Evolutionary conservation across 139 green algal species (phyloP).

Genomic region (Parachlorella kessleri): DNA sequence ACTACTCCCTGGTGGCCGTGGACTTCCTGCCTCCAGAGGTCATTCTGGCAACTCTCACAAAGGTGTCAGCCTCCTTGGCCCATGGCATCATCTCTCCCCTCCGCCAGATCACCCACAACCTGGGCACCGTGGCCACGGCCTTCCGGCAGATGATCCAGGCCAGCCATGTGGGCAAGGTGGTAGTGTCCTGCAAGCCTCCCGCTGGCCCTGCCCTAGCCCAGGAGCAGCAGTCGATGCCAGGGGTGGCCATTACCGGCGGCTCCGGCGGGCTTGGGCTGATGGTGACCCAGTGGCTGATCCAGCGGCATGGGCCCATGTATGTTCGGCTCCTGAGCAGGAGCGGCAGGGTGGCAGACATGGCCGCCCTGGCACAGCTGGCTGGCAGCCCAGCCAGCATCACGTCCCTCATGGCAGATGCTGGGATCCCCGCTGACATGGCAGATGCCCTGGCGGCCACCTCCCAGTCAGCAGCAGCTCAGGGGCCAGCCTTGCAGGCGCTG

Average conservation of each 20-base stretch:
- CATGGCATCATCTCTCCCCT: constrained; percentile 59
- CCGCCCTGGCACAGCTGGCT: neutral
- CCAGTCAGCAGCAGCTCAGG: neutral
- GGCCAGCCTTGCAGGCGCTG: constrained; percentile 28
- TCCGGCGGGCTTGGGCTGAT: constrained; percentile 25
- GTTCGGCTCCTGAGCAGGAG: constrained; percentile 36
- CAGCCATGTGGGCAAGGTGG: constrained; percentile 85
- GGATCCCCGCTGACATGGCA: constrained; percentile 23
- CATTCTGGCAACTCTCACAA: constrained; percentile 43
- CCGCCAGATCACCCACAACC: constrained; percentile 40
- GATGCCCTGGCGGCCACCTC: constrained; percentile 1
- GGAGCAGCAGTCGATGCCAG: neutral
- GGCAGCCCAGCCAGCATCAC: constrained; percentile 10
- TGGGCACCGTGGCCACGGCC: constrained; percentile 57
- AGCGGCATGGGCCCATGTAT: neutral
- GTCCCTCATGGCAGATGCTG: constrained; percentile 24
- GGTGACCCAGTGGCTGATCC: constrained; percentile 35
- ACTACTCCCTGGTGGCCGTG: constrained; percentile 78
- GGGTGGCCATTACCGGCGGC: constrained; percentile 47
- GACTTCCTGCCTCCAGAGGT: constrained; percentile 81
- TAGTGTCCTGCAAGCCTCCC: constrained; percentile 38
- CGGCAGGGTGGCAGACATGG: constrained; percentile 12
- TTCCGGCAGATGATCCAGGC: constrained; percentile 86
- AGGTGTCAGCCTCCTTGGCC: constrained; percentile 31
- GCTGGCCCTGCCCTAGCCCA: neutral